Evolutionary conservation across 768 basidiomycete species (phyloP), one percentile per base, ranked within the genome.

Genomic region (Aureoboletus auriporus): DNA sequence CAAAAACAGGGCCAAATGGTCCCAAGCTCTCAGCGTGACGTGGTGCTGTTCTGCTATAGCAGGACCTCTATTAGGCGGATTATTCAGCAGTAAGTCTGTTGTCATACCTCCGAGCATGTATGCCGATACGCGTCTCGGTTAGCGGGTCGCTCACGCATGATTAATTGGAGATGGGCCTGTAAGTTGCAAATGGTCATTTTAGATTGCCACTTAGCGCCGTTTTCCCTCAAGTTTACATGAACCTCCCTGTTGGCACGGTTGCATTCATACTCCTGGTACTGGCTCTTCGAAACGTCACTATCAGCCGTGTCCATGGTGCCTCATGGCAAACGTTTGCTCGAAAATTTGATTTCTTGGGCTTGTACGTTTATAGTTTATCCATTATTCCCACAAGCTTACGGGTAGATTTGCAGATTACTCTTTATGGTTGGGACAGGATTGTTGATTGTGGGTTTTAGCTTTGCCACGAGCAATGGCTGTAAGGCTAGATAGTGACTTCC

Each of bases 81-180:
- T 84, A 48, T 92, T 92, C 69, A 89, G 89, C 61, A 73, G 86
- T 88, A 52, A 66, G 80, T 70, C 26, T 14, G 16, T 42, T 38
- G 47, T 46, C 40, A 42, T 43, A 41, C 47, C 34, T 56, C 42
- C 39, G 34, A 44, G 47, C 55, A 41, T 51, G 20, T 23, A 42
- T 55, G 44, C 53, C 56, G 42, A 57, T 49, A 39, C 56, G 7
- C 51, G 44, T 61, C 46, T 58, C 60, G 54, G 28, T 60, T 43
- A 70, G 62, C 67, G 46, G 64, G 64, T 46, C 51, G 59, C 23
- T 58, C 59, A 28, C 48, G 43, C 27, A 39, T 43, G 30, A 56
- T 85, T 46, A 81, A 73, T 58, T 93, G 89, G 89, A 75, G 90
- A 76, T 92, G 86, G 84, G 86, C 81, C 44, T 93, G 89, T 92